Conservation (phyloP, 2,329 filamentous ascomycete species). For the Neonectria neomacrospora region DNA sequence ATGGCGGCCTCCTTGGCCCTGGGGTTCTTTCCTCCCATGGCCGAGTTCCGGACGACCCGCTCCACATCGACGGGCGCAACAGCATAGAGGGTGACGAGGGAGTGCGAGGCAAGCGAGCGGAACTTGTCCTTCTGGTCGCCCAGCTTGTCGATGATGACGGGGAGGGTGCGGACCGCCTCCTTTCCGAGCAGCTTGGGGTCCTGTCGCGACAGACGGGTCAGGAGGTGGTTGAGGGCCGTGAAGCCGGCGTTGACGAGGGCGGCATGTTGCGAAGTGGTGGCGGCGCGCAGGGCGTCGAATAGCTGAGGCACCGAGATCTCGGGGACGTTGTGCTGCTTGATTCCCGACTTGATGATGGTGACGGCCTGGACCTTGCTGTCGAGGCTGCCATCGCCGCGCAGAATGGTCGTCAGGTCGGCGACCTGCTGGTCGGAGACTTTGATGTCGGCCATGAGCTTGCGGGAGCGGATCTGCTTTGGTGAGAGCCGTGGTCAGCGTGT, state of each 20-base stretch:
- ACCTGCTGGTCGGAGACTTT: constrained; percentile 70
- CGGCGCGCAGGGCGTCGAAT: constrained; percentile 83
- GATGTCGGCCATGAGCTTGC: constrained; percentile 59
- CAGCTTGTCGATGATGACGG: constrained; percentile 83
- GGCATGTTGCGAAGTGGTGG: constrained; percentile 80
- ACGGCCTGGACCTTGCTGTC: constrained; percentile 78
- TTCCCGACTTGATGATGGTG: constrained; percentile 82
- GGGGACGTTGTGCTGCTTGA: constrained; percentile 92
- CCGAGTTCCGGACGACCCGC: constrained; percentile 79
- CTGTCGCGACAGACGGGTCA: constrained; percentile 87
- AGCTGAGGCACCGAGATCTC: constrained; percentile 76
- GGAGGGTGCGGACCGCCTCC: constrained; percentile 76
- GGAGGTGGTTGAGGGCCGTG: constrained; percentile 85
- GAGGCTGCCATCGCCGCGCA: constrained; percentile 71
- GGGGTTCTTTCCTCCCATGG: constrained; percentile 82
- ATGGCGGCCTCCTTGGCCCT: constrained; percentile 87
- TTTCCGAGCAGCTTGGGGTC: constrained; percentile 78
- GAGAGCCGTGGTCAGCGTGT: constrained; percentile 18
- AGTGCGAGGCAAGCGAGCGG: constrained; percentile 77
- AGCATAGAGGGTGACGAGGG: constrained; percentile 80
- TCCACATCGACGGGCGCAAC: constrained; percentile 80
- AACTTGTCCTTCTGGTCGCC: constrained; percentile 91
- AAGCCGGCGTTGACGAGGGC: constrained; percentile 85
- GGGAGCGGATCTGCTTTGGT: constrained; percentile 34
- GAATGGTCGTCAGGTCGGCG: constrained; percentile 61